A percentile compares a stretch with the other conserved stretches of the same genome.
phyloP scores from a whole-genome alignment of 2,329 filamentous ascomycete species.

The Colletotrichum sp. region DNA sequence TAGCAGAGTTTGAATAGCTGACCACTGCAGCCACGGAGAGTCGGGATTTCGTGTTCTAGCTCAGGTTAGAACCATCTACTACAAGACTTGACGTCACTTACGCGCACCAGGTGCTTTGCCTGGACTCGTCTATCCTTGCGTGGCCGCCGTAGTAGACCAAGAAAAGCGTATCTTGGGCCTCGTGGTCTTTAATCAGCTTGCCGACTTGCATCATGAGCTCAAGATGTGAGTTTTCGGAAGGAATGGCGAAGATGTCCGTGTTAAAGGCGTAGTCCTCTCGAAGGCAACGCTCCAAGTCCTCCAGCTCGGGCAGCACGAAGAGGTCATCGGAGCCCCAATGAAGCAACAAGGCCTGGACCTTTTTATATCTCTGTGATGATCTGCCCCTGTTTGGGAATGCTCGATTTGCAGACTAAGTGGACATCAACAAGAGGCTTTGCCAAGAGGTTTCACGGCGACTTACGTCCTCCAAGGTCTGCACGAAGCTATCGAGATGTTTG shows the following conservation, averaged over 20 bases:
- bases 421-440: neutral
- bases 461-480: conserved; percentile 59
- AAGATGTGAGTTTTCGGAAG: conserved; percentile 62
- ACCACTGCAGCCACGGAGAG: conserved; percentile 66
- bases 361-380: conserved; percentile 58
- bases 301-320: conserved; percentile 62
- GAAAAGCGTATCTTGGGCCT: conserved; percentile 60
- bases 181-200: conserved; percentile 61
- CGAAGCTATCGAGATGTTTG: conserved; percentile 60
- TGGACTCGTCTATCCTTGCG: conserved; percentile 63
- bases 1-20: conserved; percentile 63
- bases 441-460: conserved; percentile 26
- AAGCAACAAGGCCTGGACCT: conserved; percentile 58
- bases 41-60: conserved; percentile 52
- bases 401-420: conserved; percentile 53
- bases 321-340: conserved; percentile 65
- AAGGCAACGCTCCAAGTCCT: conserved; percentile 60
- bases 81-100: conserved; percentile 36
- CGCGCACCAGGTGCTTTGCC: conserved; percentile 67
- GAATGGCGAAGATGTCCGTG: conserved; percentile 63
- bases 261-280: conserved; percentile 61
- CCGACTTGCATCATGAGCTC: conserved; percentile 63
- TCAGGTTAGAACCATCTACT: neutral
- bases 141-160: conserved; percentile 66
- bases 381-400: conserved; percentile 62